Evolutionary conservation across 192 early-diverging fungal genomes (phyloP), one percentile per base, ranked within the genome.

Genomic region (Dispira simplex): DNA sequence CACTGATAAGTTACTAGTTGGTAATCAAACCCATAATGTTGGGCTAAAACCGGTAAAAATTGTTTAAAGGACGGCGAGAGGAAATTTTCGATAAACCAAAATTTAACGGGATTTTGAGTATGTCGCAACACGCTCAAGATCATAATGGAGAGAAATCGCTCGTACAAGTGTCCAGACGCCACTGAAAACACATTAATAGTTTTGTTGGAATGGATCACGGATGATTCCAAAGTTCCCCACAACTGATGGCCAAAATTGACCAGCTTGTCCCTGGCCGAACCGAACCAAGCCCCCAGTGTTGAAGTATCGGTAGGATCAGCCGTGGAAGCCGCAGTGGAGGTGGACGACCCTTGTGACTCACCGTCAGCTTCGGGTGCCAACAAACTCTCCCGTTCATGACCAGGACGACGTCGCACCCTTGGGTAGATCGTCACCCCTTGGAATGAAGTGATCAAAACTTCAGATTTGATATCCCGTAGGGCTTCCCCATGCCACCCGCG

Each of bases 71-170:
- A 87, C 6, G 97, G 94, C 21, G 92, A 95, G 66, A 97, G 74
- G 68, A 99, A 99, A 76, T 97, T 94, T 68, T 92, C 90, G 68
- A 99, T 96, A 67, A 99, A 83, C 94, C 94, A 99, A 69, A 99
- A 99, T 73, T 97, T 99, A 49, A 97, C 93, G 1, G 82, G 81
- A 64, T 84, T 92, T 27, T 91, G 65, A 2, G 97, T 96, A 63
- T 88, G 86, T 65, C 85, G 78, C 68, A 92, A 77, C 13, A 99
- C 97, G 69, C 86, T 87, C 26, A 90, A 71, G 60, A 95, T 97
- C 97, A 99, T 99, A 63, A 99, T 97, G 26, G 85, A 84, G 71
- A 99, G 76, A 67, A 99, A 94, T 8, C 97, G 87, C 72, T 99
- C 97, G 68, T 99, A 99, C 65, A 99, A 72, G 46, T 99, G 93